Conservation (phyloP, 768 basidiomycete species). For the Lactarius pseudohatsudake region DNA sequence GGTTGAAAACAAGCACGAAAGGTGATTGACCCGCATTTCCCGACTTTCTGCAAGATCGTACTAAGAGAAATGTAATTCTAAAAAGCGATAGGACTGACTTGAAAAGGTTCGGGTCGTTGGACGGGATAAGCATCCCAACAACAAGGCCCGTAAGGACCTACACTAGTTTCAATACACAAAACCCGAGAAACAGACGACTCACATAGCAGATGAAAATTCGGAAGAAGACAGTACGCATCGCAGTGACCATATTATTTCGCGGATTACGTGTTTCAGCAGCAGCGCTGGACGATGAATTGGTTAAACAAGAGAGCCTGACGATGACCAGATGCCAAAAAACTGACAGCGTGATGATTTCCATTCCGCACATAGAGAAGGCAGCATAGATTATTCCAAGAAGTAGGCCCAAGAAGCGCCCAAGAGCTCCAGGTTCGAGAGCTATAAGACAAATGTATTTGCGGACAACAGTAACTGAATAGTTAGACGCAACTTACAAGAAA, state of each 20-base stretch:
- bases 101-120: slow-evolving; percentile 27
- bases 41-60: slow-evolving; percentile 18
- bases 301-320: background rate
- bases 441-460: background rate
- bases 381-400: slow-evolving; percentile 25
- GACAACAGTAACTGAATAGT: background rate
- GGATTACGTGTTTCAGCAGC: slow-evolving; percentile 30
- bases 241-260: slow-evolving; percentile 21
- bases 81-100: slow-evolving; percentile 16
- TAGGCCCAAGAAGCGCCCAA: slow-evolving; percentile 27
- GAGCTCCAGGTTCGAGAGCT: slow-evolving; percentile 28
- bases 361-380: slow-evolving; percentile 29
- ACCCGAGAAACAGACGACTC: background rate
- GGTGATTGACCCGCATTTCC: slow-evolving; percentile 28
- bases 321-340: background rate
- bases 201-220: slow-evolving; percentile 29
- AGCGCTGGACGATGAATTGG: slow-evolving; percentile 17
- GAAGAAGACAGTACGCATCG: slow-evolving; percentile 29
- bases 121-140: slow-evolving; percentile 29
- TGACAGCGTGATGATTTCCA: slow-evolving; percentile 29
- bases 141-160: slow-evolving; percentile 27
- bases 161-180: background rate
- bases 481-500: slow-evolving; percentile 18
- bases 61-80: background rate
- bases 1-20: slow-evolving; percentile 28